Base-by-base conservation (phyloP, 352 stramenopile genomes). In the Thalassiosira delicatula region DNA sequence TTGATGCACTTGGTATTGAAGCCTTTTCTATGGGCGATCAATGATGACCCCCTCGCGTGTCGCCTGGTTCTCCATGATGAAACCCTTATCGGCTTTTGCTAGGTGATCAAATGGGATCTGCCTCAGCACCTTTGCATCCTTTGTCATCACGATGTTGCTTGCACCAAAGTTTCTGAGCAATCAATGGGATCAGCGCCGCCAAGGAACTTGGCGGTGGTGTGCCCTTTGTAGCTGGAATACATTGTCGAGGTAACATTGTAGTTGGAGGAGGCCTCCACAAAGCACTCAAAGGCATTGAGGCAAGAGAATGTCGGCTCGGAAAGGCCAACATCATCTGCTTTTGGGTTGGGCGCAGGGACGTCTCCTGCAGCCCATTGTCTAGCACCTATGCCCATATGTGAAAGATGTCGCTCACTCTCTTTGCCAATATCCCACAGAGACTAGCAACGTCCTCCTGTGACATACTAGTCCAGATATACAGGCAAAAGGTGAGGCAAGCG, bases 151-250 rank as follows among this genome's bases (percentile, higher is more conserved):
- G n/a, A 60, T 17, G 32, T 46, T 25, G 33, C 54, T 68, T 25
- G 33, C 25, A 2, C 51, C 67, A 53, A 53, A 29, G 25, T 71
- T 59, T 8, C 27, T 33, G 35, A 12, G 29, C 42, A 70, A 21
- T 60, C 70, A 70, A 71, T 71, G 27, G 25, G 23, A 72, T 54
- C 30, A 14, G n/a, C 25, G 1, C n/a, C 42, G 32, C 19, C 35
- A 5, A 72, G 40, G 51, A 79, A 62, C 44, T 62, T 70, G 27
- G 63, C 35, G 9, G 70, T 79, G 32, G 12, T 62, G 37, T 71
- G 54, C 19, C 37, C 57, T 33, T 71, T 79, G 44, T 79, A 72
- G 19, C 60, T 29, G 49, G 59, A 60, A 79, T 79, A 35, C 0
- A 32, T 79, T 19, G 70, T 2, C 19, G 57, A 63, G 14, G 9